Evolutionary conservation across 2,329 filamentous ascomycete genomes (phyloP), one percentile per base, ranked within the genome.

Genomic region (Pyrenophora graminea): DNA sequence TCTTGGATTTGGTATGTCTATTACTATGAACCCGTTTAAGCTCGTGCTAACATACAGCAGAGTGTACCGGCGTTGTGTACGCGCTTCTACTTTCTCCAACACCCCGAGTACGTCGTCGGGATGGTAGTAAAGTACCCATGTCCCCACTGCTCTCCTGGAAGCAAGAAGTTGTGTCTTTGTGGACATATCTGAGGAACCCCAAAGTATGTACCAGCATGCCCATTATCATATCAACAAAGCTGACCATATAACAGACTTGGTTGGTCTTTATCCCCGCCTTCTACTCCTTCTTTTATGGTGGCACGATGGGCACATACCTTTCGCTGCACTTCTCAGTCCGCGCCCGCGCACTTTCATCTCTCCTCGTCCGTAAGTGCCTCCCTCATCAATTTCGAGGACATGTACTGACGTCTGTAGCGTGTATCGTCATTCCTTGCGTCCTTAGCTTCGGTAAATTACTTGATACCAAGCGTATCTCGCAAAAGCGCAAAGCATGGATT

Each of bases 211-310:
- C 17, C 7, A 9, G 6, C 27, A 4, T 30, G 10, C 4, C 12
- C 21, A 33, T 4, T 31, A 18, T 5, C 12, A 30, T 3, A 15
- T 6, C 18, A 32, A 27, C 36, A 18, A 30, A 39, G 25, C 41
- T 53, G 18, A 53, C 2, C 5, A 13, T 8, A 10, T 31, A 13
- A n/a, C 25, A 53, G 46, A 41, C 45, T 12, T 52, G 48, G 52
- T 12, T 55, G 8, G 39, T 52, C 3, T 52, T 55, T 10, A 9
- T 52, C 6, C 52, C 52, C 6, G 18, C 48, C 1, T 55, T 55
- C 19, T 55, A 55, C 15, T 52, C 52, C 6, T 55, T 52, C 37
- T 55, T 55, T n/a, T 52, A 52, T 19, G 52, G 52, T 27, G 52
- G 52, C 7, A 52, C 48, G 3, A 52, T 55, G 44, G 48, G 52